Conservation (phyloP, 371 early-diverging fungal species). For the Fennellomyces sp. region DNA sequence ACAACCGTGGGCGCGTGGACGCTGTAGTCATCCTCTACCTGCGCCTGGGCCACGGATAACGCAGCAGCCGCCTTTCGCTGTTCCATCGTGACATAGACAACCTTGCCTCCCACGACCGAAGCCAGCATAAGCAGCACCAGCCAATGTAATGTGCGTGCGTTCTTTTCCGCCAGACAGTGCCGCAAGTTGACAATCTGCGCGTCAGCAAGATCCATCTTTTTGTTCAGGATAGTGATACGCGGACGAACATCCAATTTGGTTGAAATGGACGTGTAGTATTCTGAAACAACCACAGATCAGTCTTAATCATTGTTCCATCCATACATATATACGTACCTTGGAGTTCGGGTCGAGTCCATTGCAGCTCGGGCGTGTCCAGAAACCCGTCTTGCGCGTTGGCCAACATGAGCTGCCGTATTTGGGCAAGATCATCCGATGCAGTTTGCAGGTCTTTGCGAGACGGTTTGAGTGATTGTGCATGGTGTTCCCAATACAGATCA, state of each 20-base stretch:
- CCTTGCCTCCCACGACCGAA: background rate
- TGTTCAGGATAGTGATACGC: conserved; percentile 16
- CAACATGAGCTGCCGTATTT: conserved; percentile 12
- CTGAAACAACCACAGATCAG: background rate
- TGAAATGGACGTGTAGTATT: conserved; percentile 14
- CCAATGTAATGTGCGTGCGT: background rate
- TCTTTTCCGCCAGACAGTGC: background rate
- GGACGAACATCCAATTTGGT: conserved; percentile 11
- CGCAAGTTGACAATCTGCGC: background rate
- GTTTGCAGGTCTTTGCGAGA: conserved; percentile 7
- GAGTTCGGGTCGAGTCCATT: conserved; percentile 31
- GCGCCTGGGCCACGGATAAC: background rate
- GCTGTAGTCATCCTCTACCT: conserved; percentile 5
- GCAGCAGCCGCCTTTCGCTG: background rate
- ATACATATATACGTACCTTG: conserved; percentile 21
- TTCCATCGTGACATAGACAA: background rate
- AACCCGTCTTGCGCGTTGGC: conserved; percentile 22
- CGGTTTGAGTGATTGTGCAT: background rate
- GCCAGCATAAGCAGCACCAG: background rate
- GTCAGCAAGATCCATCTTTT: conserved; percentile 10
- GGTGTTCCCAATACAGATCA: background rate
- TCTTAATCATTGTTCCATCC: background rate
- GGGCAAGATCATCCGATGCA: conserved; percentile 3
- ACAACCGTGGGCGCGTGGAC: conserved; percentile 7
- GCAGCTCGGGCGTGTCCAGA: conserved; percentile 26